phyloP scores from a whole-genome alignment of 768 basidiomycete species.

The Austroboletus festivus region DNA sequence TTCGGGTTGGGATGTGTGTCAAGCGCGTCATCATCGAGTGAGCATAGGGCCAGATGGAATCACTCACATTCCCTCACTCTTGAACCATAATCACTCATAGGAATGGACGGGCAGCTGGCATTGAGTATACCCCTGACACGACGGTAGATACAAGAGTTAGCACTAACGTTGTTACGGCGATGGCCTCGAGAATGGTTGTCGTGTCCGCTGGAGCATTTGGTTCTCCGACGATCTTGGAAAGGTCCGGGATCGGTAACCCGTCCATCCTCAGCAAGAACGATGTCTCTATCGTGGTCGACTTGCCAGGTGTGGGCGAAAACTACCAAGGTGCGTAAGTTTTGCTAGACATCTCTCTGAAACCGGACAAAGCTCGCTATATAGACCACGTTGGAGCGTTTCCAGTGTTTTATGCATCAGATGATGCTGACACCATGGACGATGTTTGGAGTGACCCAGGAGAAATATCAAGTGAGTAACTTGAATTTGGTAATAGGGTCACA shows the following conservation, averaged over 20 bases:
- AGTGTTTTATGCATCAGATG: constrained; percentile 39
- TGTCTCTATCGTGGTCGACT: constrained; percentile 34
- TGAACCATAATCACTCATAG: constrained; percentile 21
- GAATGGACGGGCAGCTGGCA: constrained; percentile 33
- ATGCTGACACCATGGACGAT: constrained; percentile 46
- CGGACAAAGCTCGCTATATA: constrained; percentile 1
- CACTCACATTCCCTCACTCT: neutral
- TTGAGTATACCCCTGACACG: constrained; percentile 34
- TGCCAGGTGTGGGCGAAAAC: constrained; percentile 78
- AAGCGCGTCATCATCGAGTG: constrained; percentile 38
- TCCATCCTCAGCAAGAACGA: constrained; percentile 33
- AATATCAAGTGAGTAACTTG: constrained; percentile 33
- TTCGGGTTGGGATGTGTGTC: constrained; percentile 33
- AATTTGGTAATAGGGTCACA: constrained; percentile 1
- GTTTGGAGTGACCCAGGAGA: constrained; percentile 39
- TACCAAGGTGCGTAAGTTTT: constrained; percentile 38
- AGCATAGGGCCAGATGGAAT: constrained; percentile 1
- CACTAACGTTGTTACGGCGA: constrained; percentile 23
- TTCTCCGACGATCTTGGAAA: constrained; percentile 53
- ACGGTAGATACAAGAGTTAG: constrained; percentile 21
- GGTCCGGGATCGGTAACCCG: constrained; percentile 65
- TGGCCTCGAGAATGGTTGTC: constrained; percentile 40
- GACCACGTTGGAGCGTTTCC: constrained; percentile 29
- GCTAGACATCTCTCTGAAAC: no score
- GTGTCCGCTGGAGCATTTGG: constrained; percentile 49